Base-by-base conservation (phyloP, 1,139 yeast species). In the Debaryomycetaceae sp. region DNA sequence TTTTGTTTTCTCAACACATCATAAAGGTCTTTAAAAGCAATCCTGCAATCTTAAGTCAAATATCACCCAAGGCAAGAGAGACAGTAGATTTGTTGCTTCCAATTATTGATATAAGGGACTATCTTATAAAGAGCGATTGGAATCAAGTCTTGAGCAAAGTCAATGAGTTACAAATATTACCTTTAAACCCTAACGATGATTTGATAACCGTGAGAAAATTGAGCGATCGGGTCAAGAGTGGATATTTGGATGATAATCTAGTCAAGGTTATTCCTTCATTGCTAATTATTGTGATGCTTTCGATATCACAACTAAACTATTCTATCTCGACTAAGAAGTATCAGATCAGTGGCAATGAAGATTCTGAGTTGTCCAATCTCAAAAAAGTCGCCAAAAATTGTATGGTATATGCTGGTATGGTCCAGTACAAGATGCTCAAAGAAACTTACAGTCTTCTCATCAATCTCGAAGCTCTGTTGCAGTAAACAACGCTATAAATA, bases 331-430 rank as follows among this genome's bases (percentile, higher is more conserved):
- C 72, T 24, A 74, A 76, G 52, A 69, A 71, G 42, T 81, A 70
- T 56, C 76, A 78, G 48, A 73, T 75, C 33, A 65, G 71, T 20
- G 73, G 79, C 13, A 79, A 80, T 49, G 80, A 77, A 44, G 78
- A 76, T 51, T 81, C 80, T 47, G 77, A 80, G 40, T 70, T 74
- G 39, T 77, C 78, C 27, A 62, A 59, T 40, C 71, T 89, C 61
- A 82, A 80, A 54, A 74, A 70, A 41, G 76, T 87, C 49, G 91
- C 96, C 5, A 85, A 83, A 60, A 89, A 89, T 62, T 86, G 96
- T 64, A 89, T 91, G 89, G 81, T 91, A 3, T 95, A 86, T 63
- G 96, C 98, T 9, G 98, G 98, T 45, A 86, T 93, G 85, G 87
- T 93, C 36, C 97, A 90, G 65, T 91, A 88, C 66, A 83, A 87